Base-by-base conservation (phyloP, 305 asterid genomes). In the Salvia sclarea region DNA sequence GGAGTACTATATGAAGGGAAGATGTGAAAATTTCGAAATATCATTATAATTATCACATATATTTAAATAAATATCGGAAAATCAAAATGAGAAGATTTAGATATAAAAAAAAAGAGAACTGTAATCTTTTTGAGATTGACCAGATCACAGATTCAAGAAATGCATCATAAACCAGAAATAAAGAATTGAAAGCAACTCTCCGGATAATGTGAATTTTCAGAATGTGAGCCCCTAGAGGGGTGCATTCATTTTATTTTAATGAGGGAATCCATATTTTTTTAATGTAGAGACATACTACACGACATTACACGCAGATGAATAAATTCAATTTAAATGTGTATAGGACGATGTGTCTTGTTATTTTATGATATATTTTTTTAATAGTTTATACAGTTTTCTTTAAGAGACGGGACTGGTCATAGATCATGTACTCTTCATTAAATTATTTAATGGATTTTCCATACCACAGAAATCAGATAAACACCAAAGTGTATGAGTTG, bases 241-340 rank as follows among this genome's bases (percentile, higher is more conserved):
- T 53, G 55, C 73, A 53, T 68, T 57, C 22, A 8, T 1, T 45
- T 25, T 59, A 61, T 31, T 64, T 72, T 53, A 81, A 47, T 62
- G 18, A 28, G 31, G 16, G 33, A 20, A 43, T 71, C 66, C 8
- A 12, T 20, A 44, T 14, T 52, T 33, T 70, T 61, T 70, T 47
- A 48, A 56, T 57, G 41, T 8, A 62, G 55, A 60, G 74, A 73
- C 77, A 76, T 78, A 68, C 80, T 78, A 68, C 76, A 75, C 75
- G 83, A 76, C 80, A 80, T 49, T 70, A 63, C 69, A 56, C 28
- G 28, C 74, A 49, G 17, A 64, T 54, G 68, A 70, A 70, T 38
- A 69, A 16, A 77, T 72, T 76, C 61, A 65, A 45, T 72, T 73
- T 47, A 47, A 53, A 64, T 49, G 44, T 45, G 8, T 30, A n/a